Evolutionary conservation across 2,329 filamentous ascomycete genomes (phyloP).

Genomic region (Coniochaeta sp.): DNA sequence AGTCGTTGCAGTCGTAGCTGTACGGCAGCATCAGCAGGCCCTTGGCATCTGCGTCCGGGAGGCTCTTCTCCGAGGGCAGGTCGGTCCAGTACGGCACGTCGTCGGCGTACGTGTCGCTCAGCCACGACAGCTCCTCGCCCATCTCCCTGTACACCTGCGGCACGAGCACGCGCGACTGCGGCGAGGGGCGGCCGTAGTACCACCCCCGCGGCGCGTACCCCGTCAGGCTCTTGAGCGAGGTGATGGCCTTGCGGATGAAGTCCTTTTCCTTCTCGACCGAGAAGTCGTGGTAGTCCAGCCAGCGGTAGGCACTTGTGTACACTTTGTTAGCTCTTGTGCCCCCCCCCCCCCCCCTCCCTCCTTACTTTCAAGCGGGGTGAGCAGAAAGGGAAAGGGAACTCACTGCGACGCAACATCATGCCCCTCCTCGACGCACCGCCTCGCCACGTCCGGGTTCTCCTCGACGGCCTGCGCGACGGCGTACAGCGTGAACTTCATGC

Average conservation of each 20-base stretch:
- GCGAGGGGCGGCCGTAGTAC: conserved; percentile 39
- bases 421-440: conserved; percentile 37
- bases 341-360: background rate
- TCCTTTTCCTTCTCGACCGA: conserved; percentile 37
- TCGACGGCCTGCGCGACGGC: conserved; percentile 41
- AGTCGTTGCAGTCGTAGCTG: conserved; percentile 48
- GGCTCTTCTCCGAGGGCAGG: conserved; percentile 36
- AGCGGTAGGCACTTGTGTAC: conserved; percentile 30
- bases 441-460: conserved; percentile 37
- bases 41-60: conserved; percentile 25
- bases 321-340: background rate
- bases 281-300: conserved; percentile 42
- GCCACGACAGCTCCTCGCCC: conserved; percentile 40
- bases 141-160: conserved; percentile 15
- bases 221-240: conserved; percentile 27
- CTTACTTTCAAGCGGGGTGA: too few relatives aligned
- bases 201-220: conserved; percentile 40
- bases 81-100: conserved; percentile 50
- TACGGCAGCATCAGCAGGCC: conserved; percentile 49
- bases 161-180: conserved; percentile 36
- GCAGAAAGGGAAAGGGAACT: background rate
- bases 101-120: conserved; percentile 43
- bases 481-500: conserved; percentile 43
- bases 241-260: conserved; percentile 32
- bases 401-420: conserved; percentile 33